These are phyloP conservation scores for Leishmania amazonensis DNA, from an alignment of 208 protist species.

Conservation along the genomic window DNA sequence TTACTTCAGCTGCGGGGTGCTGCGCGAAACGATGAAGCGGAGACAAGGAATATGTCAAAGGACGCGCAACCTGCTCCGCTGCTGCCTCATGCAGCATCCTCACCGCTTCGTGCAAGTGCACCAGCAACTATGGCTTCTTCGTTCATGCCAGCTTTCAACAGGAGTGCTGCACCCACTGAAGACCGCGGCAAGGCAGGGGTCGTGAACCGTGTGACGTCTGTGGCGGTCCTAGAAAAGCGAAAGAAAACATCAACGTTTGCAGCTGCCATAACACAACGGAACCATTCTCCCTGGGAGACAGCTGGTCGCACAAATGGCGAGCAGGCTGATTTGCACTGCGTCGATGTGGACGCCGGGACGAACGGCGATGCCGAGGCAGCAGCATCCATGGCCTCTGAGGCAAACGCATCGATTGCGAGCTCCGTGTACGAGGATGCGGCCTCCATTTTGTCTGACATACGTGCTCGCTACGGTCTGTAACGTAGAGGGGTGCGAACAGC, in stretches of 20 bases:
- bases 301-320: background rate
- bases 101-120: background rate
- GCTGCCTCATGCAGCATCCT: background rate
- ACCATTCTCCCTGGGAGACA: background rate
- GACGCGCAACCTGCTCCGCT: background rate
- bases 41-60: background rate
- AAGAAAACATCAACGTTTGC: background rate
- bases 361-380: background rate
- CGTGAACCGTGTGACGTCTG: background rate
- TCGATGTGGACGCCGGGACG: background rate
- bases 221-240: background rate
- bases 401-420: constrained; percentile 12
- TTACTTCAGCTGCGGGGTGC: constrained; percentile 34
- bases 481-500: background rate
- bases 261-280: background rate
- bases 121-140: background rate
- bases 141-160: background rate
- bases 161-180: background rate
- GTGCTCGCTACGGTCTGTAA: constrained; percentile 45
- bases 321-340: background rate
- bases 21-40: background rate
- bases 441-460: constrained; percentile 54
- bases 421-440: constrained; percentile 44
- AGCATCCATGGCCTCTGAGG: constrained; percentile 7
- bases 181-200: background rate